A percentile compares a stretch with the other conserved stretches of the same genome.
These are phyloP conservation scores for Pseudopithomyces maydicus DNA, from an alignment of 2,329 filamentous ascomycete species.

Conservation along the genomic window DNA sequence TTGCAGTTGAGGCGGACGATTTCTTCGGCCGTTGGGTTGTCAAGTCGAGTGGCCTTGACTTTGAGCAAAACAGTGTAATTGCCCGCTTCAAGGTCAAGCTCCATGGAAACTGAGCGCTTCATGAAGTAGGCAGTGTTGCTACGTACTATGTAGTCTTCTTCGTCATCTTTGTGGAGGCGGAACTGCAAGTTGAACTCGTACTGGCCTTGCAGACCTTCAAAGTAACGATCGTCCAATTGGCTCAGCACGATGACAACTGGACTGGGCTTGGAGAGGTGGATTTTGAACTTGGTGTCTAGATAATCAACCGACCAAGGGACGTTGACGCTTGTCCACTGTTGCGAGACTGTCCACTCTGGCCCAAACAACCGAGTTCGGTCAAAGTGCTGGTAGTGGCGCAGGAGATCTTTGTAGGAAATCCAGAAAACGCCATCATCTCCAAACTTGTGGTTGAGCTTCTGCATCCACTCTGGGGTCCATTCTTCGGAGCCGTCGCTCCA, in stretches of 20 bases:
- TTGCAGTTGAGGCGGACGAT: conserved; percentile 69
- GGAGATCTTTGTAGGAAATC: conserved; percentile 64
- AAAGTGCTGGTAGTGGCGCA: conserved; percentile 63
- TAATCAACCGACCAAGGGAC: conserved; percentile 67
- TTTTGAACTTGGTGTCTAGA: conserved; percentile 63
- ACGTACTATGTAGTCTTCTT: conserved; percentile 64
- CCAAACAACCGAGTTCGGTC: conserved; percentile 66
- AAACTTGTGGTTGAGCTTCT: conserved; percentile 73
- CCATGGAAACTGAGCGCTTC: conserved; percentile 76
- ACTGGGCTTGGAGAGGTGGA: conserved; percentile 58
- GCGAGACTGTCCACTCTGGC: conserved; percentile 63
- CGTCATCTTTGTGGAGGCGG: conserved; percentile 63
- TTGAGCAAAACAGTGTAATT: conserved; percentile 78
- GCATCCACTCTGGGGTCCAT: conserved; percentile 81
- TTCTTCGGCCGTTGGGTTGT: conserved; percentile 64
- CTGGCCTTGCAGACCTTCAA: conserved; percentile 60
- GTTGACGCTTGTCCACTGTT: conserved; percentile 65
- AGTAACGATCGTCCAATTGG: conserved; percentile 67
- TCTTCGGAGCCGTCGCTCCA: conserved; percentile 85
- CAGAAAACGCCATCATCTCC: conserved; percentile 74
- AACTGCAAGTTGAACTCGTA: conserved; percentile 65
- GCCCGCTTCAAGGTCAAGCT: conserved; percentile 75
- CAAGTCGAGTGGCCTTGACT: conserved; percentile 67
- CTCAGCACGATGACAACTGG: conserved; percentile 64
- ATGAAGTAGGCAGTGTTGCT: conserved; percentile 64